These are phyloP conservation scores for Blastocystis sp. DNA, from an alignment of 352 stramenopile species.

Conservation along the genomic window DNA sequence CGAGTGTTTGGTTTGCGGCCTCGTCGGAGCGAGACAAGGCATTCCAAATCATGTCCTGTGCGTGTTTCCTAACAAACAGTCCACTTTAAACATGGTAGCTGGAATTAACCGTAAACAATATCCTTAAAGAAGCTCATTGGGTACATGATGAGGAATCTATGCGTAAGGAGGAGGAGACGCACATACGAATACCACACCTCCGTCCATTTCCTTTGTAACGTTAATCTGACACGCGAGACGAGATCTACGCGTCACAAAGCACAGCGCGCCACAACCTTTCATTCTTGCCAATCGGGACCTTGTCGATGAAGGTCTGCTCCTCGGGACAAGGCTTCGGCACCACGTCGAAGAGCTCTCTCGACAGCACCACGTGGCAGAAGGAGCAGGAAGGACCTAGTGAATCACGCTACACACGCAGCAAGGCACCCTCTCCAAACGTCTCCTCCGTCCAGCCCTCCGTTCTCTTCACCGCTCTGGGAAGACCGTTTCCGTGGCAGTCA, in stretches of 20 bases:
- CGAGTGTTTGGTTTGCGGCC: constrained; percentile 45
- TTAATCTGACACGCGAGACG: constrained; percentile 61
- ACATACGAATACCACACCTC: constrained; percentile 64
- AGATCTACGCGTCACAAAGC: constrained; percentile 24
- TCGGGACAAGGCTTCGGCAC: not conserved
- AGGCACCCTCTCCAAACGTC: constrained; percentile 51
- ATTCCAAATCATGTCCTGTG: constrained; percentile 22
- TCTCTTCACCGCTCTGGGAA: constrained; percentile 66
- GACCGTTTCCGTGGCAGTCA: constrained; percentile 62
- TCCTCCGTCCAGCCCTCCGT: constrained; percentile 61
- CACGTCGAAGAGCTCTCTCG: constrained; percentile 38
- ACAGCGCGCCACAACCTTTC: not conserved
- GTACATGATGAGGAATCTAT: constrained; percentile 72
- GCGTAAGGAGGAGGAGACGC: not conserved
- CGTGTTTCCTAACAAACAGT: constrained; percentile 70
- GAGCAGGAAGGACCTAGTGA: constrained; percentile 55
- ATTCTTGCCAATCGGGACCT: constrained; percentile 67
- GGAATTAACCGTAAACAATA: not conserved
- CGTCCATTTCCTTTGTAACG: constrained; percentile 68
- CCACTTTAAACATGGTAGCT: constrained; percentile 17
- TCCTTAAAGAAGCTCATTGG: constrained; percentile 69
- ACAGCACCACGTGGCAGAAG: constrained; percentile 68
- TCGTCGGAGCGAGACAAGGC: constrained; percentile 9
- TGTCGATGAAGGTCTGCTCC: constrained; percentile 49
- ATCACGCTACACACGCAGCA: not conserved